Evolutionary conservation across 164 flowering plant species (phyloP), one percentile per base, ranked within the genome.

Genomic region (Dillenia turbinata): DNA sequence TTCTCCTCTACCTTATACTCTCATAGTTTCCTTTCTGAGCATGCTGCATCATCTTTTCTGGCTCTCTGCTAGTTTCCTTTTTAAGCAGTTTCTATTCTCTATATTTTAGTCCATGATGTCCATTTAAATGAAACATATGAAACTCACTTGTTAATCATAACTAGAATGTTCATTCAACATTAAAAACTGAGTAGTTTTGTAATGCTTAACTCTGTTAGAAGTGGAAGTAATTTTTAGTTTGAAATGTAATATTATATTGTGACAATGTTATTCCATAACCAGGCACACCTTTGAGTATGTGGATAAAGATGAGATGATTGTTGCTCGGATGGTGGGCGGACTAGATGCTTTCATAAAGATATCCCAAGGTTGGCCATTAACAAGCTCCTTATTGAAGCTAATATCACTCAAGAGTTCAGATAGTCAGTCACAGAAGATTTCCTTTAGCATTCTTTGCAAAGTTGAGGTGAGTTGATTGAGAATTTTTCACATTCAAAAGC

Each of bases 301-400:
- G n/a, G 92, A 90, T 44, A 76, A 61, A 67, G 93, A 90, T 56
- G 96, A 85, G 69, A 77, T 58, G 10, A 71, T 90, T 56, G 67
- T 74, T 44, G 89, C 85, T 73, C 93, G 78, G 70, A 65, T 86
- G 73, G 70, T 67, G 13, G 85, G 84, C 26, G 87, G 82, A 61
- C 66, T 92, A 59, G 81, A 83, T 81, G 96, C 91, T 54, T 80
- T 77, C 60, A 76, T 92, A 69, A 84, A 83, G 78, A 52, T 85
- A 24, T 63, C 88, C 70, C 83, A 77, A 64, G 82, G 88, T 69
- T 92, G 98, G 98, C 96, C 96, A 26, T 13, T 79, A 14, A 57
- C 72, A 40, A 59, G 33, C 66, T 80, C 78, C 49, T 63, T 83
- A 13, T 61, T 92, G 78, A 85, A 79, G 76, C 78, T 92, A 60